Evolutionary conservation across 176 grass and related monocot genomes (phyloP), one percentile per base, ranked within the genome.

Genomic region (Echinochloa phyllopogon): DNA sequence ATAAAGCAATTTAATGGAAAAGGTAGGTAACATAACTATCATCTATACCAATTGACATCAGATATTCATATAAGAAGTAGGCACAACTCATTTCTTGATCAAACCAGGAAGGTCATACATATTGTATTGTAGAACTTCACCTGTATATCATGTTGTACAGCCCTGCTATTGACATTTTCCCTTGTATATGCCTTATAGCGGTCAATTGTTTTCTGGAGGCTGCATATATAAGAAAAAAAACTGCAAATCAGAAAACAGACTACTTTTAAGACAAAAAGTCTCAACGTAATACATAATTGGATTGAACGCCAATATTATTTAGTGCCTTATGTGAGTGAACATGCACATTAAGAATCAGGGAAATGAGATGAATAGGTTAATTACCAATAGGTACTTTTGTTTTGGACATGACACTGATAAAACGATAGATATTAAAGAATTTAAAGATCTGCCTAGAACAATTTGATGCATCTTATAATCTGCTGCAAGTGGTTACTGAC

Each of bases 151-250:
- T 86, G 83, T 27, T 89, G 83, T 64, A 52, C 65, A 77, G 27
- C 45, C 23, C 60, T 91, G 65, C 82, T 82, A 65, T 67, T 90
- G 48, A 55, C 70, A 56, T 72, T 43, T 62, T 82, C 86, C 52
- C 86, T 91, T 85, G 86, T 82, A 27, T 91, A 65, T 27, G 65
- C 43, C 68, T 66, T 91, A 37, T 94, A 94, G 13, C 89, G 86
- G 21, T 89, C 86, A 73, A 94, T 91, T 20, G 89, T 85, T 85
- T 91, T 89, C 27, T 87, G 80, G 52, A 94, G 49, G 81, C 92
- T 94, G 37, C 33, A 79, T 8, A 85, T 18, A 79, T 4, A 79
- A 36, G 8, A 72, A 74, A 23, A 23, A 43, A 77, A 74, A 79
- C 4, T 41, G 27, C 51, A 61, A 67, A 13, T 90, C 40, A 44